phyloP scores from a whole-genome alignment of 2,329 filamentous ascomycete species.

The Cercospora nicotianae region DNA sequence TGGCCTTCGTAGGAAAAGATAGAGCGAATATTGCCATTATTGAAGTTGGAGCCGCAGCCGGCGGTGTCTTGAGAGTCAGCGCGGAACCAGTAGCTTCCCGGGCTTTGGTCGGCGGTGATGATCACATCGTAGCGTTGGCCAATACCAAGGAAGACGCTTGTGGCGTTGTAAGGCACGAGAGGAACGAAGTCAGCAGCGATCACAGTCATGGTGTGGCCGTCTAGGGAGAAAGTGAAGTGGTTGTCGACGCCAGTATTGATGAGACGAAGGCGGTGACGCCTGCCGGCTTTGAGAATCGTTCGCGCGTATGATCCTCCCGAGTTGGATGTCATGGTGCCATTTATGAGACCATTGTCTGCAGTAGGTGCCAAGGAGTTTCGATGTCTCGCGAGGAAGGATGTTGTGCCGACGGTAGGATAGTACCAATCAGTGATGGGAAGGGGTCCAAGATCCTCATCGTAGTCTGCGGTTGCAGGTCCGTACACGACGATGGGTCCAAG shows the following conservation, averaged over 20 bases:
- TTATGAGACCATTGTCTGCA: conserved; percentile 54
- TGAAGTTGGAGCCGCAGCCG: conserved; percentile 38
- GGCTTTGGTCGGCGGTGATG: conserved; percentile 40
- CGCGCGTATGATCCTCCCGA: conserved; percentile 33
- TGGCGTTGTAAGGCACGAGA: conserved; percentile 35
- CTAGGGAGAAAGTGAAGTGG: conserved; percentile 45
- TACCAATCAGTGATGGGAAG: conserved; percentile 63
- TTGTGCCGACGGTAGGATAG: conserved; percentile 33
- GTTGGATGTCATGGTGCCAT: conserved; percentile 44
- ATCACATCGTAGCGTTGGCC: conserved; percentile 47
- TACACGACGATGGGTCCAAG: conserved; percentile 63
- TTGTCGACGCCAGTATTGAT: conserved; percentile 50
- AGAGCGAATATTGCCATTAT: conserved; percentile 36
- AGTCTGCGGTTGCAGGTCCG: conserved; percentile 59
- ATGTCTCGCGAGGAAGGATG: conserved; percentile 36
- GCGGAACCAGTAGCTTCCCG: conserved; percentile 42
- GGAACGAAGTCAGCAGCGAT: conserved; percentile 43
- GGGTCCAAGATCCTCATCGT: conserved; percentile 63
- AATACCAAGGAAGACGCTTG: conserved; percentile 40
- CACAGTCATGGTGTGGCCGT: conserved; percentile 40
- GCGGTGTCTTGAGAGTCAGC: conserved; percentile 33
- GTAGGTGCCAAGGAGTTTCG: conserved; percentile 35
- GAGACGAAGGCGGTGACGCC: conserved; percentile 47
- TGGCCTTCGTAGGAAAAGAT: conserved; percentile 45
- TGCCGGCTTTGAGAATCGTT: conserved; percentile 41